Evolutionary conservation across 306 rosid genomes (phyloP).

Genomic region (Albizia julibrissin): DNA sequence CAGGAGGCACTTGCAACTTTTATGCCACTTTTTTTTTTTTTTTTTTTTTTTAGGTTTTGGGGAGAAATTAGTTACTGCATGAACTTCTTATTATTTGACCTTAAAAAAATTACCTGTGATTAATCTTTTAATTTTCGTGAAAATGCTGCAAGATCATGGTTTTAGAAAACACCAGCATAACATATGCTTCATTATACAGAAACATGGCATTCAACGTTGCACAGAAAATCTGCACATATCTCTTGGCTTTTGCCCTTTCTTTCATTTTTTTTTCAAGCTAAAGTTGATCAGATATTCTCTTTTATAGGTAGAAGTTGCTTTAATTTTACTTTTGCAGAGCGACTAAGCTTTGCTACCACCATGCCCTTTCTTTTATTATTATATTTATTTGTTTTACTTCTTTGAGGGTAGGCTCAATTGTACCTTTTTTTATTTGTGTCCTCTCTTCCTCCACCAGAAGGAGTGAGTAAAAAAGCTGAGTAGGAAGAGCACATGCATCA

Average conservation of each 20-base stretch:
- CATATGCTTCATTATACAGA: conserved; percentile 11
- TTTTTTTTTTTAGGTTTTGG: not conserved
- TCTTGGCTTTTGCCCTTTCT: conserved; percentile 18
- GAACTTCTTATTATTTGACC: conserved; percentile 27
- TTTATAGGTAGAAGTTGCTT: conserved; percentile 16
- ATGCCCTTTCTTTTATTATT: not conserved
- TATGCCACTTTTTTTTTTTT: conserved; percentile 12
- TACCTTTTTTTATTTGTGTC: not conserved
- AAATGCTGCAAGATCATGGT: conserved; percentile 20
- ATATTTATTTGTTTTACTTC: not conserved
- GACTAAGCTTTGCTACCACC: not conserved
- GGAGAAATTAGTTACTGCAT: not conserved
- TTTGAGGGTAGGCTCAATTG: not conserved
- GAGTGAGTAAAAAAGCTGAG: not conserved
- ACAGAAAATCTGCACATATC: conserved; percentile 15
- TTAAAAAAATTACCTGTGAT: not conserved
- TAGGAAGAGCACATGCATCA: conserved; percentile 1
- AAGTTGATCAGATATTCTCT: not conserved
- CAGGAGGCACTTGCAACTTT: conserved; percentile 30
- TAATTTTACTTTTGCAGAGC: not conserved
- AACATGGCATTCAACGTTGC: conserved; percentile 19
- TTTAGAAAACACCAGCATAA: conserved; percentile 15
- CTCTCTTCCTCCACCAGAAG: not conserved
- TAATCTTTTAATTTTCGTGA: not conserved
- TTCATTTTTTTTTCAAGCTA: not conserved